phyloP scores from a whole-genome alignment of 495 filamentous ascomycete species.

The Apodospora peruviana region DNA sequence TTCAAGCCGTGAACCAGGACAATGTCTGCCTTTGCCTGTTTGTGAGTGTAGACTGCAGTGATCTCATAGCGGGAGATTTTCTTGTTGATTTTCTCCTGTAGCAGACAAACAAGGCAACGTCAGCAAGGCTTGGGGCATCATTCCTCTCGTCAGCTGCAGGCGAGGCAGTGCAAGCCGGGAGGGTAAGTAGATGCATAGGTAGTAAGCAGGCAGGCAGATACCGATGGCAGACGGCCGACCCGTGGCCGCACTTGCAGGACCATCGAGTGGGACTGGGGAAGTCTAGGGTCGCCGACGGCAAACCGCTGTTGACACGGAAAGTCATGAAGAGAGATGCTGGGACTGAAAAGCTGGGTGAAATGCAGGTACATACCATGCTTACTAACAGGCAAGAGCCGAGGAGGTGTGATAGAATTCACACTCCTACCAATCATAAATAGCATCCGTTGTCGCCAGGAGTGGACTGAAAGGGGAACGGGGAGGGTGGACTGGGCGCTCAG shows the following conservation, averaged over 20 bases:
- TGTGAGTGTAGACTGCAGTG: constrained; percentile 60
- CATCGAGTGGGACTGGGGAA: neutral
- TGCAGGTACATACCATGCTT: constrained; percentile 12
- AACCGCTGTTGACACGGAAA: too few relatives aligned
- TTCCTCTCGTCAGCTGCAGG: too few relatives aligned
- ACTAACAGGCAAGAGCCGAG: constrained; percentile 1
- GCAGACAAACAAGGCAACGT: neutral
- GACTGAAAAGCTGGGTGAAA: neutral
- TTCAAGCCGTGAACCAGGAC: constrained; percentile 83
- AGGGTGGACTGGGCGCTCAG: too few relatives aligned
- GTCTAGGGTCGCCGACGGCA: too few relatives aligned
- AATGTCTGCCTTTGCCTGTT: constrained; percentile 57
- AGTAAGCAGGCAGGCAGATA: neutral
- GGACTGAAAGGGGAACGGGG: too few relatives aligned
- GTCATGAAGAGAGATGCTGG: neutral
- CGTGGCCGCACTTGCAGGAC: neutral
- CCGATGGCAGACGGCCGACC: neutral
- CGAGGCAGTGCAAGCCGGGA: neutral
- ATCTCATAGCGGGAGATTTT: constrained; percentile 63
- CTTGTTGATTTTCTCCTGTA: constrained; percentile 44
- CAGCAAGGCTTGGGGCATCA: too few relatives aligned
- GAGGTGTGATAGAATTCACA: constrained; percentile 3
- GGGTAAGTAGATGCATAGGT: neutral
- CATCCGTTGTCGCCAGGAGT: too few relatives aligned
- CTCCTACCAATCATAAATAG: constrained; percentile 3